Base-by-base conservation (phyloP, 495 filamentous ascomycete genomes). In the Amniculicola lignicola region DNA sequence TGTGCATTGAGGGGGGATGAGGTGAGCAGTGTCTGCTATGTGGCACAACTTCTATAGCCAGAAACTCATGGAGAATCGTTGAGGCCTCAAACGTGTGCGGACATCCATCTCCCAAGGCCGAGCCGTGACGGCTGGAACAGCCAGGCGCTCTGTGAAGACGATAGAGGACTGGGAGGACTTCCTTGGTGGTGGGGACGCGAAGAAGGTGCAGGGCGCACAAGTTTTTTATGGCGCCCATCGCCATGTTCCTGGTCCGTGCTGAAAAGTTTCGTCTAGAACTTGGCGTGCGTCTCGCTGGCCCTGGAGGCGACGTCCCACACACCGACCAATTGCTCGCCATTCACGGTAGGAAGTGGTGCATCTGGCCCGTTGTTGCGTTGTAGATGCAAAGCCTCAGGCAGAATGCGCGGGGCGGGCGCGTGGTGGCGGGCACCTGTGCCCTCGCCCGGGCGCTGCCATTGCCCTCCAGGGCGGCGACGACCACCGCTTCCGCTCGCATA, bases 41-140 rank as follows among this genome's bases (percentile, higher is more conserved):
- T 55, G 18, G 52, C 42, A 39, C 52, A 55, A 18, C 43, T 33
- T 36, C 57, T 64, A 64, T 64, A 55, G 24, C 40, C 12, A 18
- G 24, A 45, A 46, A 57, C 48, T 47, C 53, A 55, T 46, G 18
- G 21, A 10, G 53, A 39, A 41, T 62, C 31, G 50, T 62, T 54
- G 54, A 44, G 53, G 41, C 18, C 63, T 65, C 63, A 65, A 65
- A 65, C 63, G 54, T 51, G 50, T 51, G 63, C 53, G 18, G 4
- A 28, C 4, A 28, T 59, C 35, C 27, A 19, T 65, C 63, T 65
- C 29, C 59, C 62, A 65, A 65, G 49, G 27, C 7, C 54, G 16
- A 40, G 42, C 62, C 10, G 21, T 11, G 27, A 22, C 33, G 39
- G 51, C 40, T 51, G 56, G 61, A 52, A 57, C 58, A 59, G 29